phyloP scores from a whole-genome alignment of 179 eudicot species.

The Drosera spatulata region DNA sequence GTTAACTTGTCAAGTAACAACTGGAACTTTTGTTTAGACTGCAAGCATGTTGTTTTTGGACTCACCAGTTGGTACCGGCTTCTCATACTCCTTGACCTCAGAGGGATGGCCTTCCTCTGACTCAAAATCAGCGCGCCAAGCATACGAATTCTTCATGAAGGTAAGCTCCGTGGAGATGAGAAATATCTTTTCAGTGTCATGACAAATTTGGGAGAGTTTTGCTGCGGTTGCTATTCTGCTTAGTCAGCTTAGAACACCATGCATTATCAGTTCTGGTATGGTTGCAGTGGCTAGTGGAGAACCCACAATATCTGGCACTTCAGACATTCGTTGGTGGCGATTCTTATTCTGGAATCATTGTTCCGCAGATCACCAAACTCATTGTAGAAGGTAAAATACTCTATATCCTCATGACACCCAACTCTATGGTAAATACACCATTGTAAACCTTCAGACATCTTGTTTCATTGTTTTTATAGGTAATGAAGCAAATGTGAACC shows the following conservation, averaged over 20 bases:
- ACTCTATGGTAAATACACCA: not conserved
- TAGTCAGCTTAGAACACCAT: not conserved
- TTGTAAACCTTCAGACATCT: not conserved
- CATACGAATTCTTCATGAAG: conserved; percentile 25
- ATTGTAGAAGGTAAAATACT: conserved; percentile 22
- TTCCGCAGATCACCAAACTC: conserved; percentile 29
- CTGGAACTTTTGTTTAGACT: too few relatives aligned
- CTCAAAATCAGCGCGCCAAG: too few relatives aligned
- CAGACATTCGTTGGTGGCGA: conserved; percentile 37
- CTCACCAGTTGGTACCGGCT: too few relatives aligned
- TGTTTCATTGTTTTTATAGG: conserved; percentile 9
- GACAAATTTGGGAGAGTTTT: not conserved
- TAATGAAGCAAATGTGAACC: conserved; percentile 15
- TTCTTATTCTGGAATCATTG: conserved; percentile 33
- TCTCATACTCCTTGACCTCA: too few relatives aligned
- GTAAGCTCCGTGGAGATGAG: conserved; percentile 5
- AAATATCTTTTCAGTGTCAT: too few relatives aligned
- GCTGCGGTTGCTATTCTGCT: not conserved
- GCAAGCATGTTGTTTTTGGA: too few relatives aligned
- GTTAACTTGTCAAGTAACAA: too few relatives aligned
- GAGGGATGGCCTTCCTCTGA: too few relatives aligned
- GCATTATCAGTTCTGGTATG: not conserved
- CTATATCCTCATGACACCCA: not conserved
- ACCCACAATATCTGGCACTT: conserved; percentile 29
- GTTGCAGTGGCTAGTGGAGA: conserved; percentile 33